Conservation (phyloP, 805 yeast genomes). For the Cyberlindnera xylosilytica region DNA sequence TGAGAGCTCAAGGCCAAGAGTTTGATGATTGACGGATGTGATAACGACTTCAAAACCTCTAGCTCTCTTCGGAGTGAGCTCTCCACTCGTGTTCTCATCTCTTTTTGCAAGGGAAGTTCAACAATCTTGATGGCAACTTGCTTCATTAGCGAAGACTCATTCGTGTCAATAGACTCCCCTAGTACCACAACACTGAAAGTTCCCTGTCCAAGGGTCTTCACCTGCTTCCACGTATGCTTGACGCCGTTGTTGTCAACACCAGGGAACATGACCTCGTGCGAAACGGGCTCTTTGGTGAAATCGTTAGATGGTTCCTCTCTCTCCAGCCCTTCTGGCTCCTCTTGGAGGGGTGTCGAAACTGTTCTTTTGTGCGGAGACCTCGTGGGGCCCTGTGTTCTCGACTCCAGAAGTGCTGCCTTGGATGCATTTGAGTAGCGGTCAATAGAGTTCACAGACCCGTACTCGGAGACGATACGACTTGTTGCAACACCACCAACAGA, state of each 20-base stretch:
- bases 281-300: background rate
- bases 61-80: conserved; percentile 71
- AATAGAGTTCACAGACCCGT: conserved; percentile 26
- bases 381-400: conserved; percentile 1
- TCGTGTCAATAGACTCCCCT: conserved; percentile 34
- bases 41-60: conserved; percentile 50
- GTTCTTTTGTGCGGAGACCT: conserved; percentile 20
- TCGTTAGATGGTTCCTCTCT: conserved; percentile 8
- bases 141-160: conserved; percentile 11
- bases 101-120: conserved; percentile 36
- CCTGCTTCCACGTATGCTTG: conserved; percentile 30
- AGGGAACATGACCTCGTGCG: conserved; percentile 6
- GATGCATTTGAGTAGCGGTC: conserved; percentile 9
- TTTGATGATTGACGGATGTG: conserved; percentile 69
- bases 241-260: conserved; percentile 19
- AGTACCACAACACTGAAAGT: conserved; percentile 63
- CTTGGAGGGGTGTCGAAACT: conserved; percentile 17
- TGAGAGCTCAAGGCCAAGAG: conserved; percentile 46
- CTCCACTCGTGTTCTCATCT: conserved; percentile 51
- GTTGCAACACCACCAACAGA: background rate
- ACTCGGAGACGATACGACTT: conserved; percentile 37
- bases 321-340: conserved; percentile 9
- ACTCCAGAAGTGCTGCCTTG: conserved; percentile 1
- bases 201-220: conserved; percentile 57
- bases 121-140: conserved; percentile 73